phyloP scores from a whole-genome alignment of 495 filamentous ascomycete species.

The Neurospora terricola region DNA sequence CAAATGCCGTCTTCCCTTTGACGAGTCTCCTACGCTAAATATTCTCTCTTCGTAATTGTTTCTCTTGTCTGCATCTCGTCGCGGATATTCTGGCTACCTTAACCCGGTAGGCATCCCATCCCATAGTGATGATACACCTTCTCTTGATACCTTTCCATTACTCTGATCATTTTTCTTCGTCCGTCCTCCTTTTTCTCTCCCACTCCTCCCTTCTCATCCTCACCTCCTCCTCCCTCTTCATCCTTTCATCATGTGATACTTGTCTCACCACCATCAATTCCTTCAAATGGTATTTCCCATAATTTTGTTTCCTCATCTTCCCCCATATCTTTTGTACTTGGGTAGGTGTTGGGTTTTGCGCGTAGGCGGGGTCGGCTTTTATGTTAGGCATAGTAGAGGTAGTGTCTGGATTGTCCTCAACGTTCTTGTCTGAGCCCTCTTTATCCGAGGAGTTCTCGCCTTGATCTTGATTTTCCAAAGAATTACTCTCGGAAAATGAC shows the following conservation, averaged over 20 bases:
- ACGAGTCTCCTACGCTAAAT: too few species aligned
- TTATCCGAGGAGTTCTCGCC: neutral
- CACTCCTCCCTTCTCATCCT: neutral
- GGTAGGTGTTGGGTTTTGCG: neutral
- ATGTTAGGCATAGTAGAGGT: neutral
- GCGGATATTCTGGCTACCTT: too few species aligned
- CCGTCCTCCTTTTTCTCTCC: neutral
- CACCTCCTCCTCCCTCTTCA: fast-evolving
- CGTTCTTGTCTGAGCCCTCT: neutral
- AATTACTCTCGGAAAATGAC: too few species aligned
- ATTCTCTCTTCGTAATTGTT: too few species aligned
- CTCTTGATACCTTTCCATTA: too few species aligned
- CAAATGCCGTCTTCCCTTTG: too few species aligned
- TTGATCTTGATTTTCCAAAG: neutral
- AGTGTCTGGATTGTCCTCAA: neutral
- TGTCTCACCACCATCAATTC: neutral
- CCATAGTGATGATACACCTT: too few species aligned
- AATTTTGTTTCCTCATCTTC: neutral
- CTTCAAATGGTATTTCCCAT: neutral
- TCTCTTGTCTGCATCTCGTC: too few species aligned
- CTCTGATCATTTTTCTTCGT: too few species aligned
- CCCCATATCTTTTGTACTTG: neutral
- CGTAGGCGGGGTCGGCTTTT: neutral
- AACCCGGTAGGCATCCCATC: too few species aligned
- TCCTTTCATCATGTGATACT: neutral